Percentiles rank a stretch among this genome's conserved stretches.
Conservation (phyloP, 208 protist genomes). For the Hexamita inflata region DNA sequence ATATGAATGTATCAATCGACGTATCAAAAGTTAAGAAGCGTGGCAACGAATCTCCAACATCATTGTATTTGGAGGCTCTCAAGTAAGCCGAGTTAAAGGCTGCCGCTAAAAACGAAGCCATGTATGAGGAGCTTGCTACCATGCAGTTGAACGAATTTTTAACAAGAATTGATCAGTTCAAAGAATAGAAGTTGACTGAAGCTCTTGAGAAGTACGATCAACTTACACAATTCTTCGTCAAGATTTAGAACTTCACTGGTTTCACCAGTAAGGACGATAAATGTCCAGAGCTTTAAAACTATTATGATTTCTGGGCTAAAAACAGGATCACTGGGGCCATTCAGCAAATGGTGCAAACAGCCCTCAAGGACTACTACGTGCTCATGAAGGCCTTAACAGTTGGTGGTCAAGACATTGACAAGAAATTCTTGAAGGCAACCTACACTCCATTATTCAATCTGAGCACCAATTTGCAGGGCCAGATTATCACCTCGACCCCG, state of each 20-base stretch:
- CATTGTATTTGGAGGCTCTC: background rate
- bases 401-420: background rate
- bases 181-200: background rate
- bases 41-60: constrained; percentile 15
- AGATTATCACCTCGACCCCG: background rate
- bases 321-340: background rate
- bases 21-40: too few relatives aligned
- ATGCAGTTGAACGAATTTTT: background rate
- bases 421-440: background rate
- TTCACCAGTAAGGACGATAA: background rate
- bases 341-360: background rate
- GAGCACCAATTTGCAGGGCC: background rate
- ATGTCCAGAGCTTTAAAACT: background rate
- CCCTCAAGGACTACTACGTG: background rate
- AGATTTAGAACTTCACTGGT: background rate
- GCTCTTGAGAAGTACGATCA: constrained; percentile 8
- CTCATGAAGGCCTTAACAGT: constrained; percentile 12
- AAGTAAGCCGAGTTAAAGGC: background rate
- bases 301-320: constrained; percentile 20
- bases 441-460: constrained; percentile 18
- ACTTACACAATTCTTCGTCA: background rate
- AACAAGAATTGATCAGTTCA: background rate
- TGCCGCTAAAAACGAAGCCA: background rate
- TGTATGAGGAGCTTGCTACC: background rate
- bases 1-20: background rate